Conservation (phyloP, 2,329 filamentous ascomycete species). For the Davidsoniella eucalypti region DNA sequence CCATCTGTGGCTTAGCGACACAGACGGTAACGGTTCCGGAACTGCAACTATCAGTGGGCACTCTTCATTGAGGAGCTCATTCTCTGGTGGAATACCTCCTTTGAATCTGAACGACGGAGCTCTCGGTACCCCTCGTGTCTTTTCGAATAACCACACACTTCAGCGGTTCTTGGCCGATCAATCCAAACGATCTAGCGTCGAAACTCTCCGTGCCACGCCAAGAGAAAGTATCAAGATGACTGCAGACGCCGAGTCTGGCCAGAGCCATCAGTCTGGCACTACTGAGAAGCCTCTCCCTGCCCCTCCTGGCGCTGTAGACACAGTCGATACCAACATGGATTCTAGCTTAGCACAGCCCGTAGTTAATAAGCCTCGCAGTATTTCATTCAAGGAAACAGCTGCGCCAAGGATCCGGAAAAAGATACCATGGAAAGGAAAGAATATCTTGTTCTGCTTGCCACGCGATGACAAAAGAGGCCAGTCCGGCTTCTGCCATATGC, state of each 20-base stretch:
- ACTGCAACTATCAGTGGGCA: conserved; percentile 49
- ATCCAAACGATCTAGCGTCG: conserved; percentile 36
- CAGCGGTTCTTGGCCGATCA: conserved; percentile 14
- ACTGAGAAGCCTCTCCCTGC: conserved; percentile 11
- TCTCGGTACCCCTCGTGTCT: conserved; percentile 31
- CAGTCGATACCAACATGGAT: conserved; percentile 20
- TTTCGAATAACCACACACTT: conserved; percentile 11
- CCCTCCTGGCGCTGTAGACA: background rate
- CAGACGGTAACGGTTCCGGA: conserved; percentile 24
- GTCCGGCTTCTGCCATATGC: conserved; percentile 27
- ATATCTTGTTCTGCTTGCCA: conserved; percentile 54
- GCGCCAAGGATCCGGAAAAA: conserved; percentile 52
- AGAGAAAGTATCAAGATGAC: conserved; percentile 10
- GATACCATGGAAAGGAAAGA: conserved; percentile 59
- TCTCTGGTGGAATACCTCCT: conserved; percentile 36
- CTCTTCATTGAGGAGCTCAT: conserved; percentile 56
- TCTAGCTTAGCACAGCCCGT: conserved; percentile 20
- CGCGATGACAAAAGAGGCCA: conserved; percentile 49
- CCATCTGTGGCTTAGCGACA: conserved; percentile 68
- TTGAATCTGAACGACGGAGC: conserved; percentile 24
- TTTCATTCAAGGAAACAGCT: conserved; percentile 23
- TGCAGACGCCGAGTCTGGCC: conserved; percentile 5
- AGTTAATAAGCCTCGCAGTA: conserved; percentile 17
- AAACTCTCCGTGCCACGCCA: conserved; percentile 27
- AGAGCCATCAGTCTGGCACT: background rate